A percentile compares a stretch with the other conserved stretches of the same genome.
Evolutionary conservation across 106 monocot species (phyloP).

Genomic region (Dactylorhiza incarnata): DNA sequence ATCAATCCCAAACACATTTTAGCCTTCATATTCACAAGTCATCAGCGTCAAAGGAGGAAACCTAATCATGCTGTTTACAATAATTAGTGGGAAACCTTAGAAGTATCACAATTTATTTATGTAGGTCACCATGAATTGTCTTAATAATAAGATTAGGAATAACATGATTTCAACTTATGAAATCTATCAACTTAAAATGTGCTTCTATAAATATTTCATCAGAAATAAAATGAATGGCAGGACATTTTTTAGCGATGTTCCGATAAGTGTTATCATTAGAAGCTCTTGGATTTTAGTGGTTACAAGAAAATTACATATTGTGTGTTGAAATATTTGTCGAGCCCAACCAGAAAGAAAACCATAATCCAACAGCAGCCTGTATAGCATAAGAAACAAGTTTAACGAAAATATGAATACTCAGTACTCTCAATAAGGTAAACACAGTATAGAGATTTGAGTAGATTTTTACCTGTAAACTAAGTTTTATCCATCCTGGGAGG

Average conservation of each 20-base stretch:
- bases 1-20: not conserved
- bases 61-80: not conserved
- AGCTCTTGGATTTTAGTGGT: slow-evolving; percentile 19
- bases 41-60: not conserved
- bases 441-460: not conserved
- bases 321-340: slow-evolving; percentile 45
- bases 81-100: too few relatives aligned
- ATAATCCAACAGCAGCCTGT: slow-evolving; percentile 55
- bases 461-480: slow-evolving; percentile 42
- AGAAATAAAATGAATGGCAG: not conserved
- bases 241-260: not conserved
- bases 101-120: too few relatives aligned
- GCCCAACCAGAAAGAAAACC: slow-evolving; percentile 72
- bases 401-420: not conserved
- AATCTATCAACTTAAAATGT: not conserved
- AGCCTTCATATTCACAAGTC: not conserved
- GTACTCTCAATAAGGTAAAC: not conserved
- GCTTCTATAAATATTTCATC: not conserved
- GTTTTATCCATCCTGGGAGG: slow-evolving; percentile 52
- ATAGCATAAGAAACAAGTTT: not conserved
- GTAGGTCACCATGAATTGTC: too few relatives aligned
- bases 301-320: slow-evolving; percentile 59
- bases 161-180: not conserved
- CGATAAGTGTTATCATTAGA: slow-evolving; percentile 10
- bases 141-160: too few relatives aligned